Conservation (phyloP, 78 protist genomes). For the Dictyostelium discoideum region DNA sequence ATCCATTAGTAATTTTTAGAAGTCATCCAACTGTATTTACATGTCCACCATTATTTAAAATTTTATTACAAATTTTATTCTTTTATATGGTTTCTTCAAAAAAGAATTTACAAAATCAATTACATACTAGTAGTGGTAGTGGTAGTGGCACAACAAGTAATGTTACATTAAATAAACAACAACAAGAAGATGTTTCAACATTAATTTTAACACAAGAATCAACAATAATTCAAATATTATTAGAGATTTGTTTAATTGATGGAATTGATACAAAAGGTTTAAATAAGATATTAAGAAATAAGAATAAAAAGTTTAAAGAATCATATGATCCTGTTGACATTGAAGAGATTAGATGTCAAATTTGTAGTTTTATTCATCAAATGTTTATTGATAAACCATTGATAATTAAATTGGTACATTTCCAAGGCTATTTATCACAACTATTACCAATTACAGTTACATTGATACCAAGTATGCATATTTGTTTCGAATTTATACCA, state of each 20-base stretch:
- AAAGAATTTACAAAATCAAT: conserved; percentile 58
- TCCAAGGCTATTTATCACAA: conserved; percentile 54
- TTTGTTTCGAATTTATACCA: conserved; percentile 75
- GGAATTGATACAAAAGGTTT: background rate
- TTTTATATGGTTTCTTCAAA: conserved; percentile 65
- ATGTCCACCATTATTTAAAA: conserved; percentile 57
- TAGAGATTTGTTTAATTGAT: conserved; percentile 64
- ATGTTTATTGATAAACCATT: conserved; percentile 74
- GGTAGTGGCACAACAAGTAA: background rate
- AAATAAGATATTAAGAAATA: background rate
- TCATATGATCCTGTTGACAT: conserved; percentile 1
- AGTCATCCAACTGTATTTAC: conserved; percentile 57
- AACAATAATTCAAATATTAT: conserved; percentile 59
- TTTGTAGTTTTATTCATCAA: conserved; percentile 71
- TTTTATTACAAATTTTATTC: conserved; percentile 50
- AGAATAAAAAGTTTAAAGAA: background rate
- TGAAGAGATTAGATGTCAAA: conserved; percentile 56
- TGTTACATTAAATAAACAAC: background rate
- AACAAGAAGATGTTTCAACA: conserved; percentile 71
- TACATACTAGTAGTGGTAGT: background rate
- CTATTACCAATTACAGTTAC: conserved; percentile 66
- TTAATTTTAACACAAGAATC: conserved; percentile 71
- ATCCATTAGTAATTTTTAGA: conserved; percentile 55
- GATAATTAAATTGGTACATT: conserved; percentile 48
- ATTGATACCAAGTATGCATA: conserved; percentile 73